Evolutionary conservation across 1,139 yeast genomes (phyloP).

Genomic region (Hyphopichia buzzinii): DNA sequence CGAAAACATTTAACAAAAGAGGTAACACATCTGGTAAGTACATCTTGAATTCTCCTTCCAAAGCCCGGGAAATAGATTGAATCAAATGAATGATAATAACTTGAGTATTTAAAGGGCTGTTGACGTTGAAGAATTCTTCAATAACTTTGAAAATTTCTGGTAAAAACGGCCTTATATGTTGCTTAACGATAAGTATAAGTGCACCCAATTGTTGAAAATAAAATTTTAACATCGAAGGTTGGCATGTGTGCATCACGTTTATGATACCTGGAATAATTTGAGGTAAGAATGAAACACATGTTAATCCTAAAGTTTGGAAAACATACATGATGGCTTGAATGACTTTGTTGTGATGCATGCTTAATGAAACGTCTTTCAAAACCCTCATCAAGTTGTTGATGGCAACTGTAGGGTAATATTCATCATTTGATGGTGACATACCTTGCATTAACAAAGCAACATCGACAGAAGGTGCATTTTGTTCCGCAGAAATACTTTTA

Average conservation of each 20-base stretch:
- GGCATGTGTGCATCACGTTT: constrained; percentile 81
- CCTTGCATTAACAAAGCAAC: constrained; percentile 90
- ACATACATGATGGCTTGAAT: constrained; percentile 90
- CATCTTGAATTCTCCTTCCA: constrained; percentile 89
- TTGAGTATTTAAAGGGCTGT: constrained; percentile 61
- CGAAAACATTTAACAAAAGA: constrained; percentile 71
- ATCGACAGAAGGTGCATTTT: constrained; percentile 86
- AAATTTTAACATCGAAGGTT: constrained; percentile 78
- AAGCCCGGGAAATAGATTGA: constrained; percentile 80
- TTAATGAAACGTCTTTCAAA: constrained; percentile 78
- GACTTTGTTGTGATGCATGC: constrained; percentile 84
- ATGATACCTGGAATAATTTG: constrained; percentile 88
- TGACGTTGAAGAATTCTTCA: constrained; percentile 63
- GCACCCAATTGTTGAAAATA: constrained; percentile 88
- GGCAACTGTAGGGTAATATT: constrained; percentile 94
- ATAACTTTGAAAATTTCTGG: constrained; percentile 75
- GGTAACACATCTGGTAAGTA: constrained; percentile 79
- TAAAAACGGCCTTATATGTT: constrained; percentile 83
- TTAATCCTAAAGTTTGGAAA: constrained; percentile 81
- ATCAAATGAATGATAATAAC: constrained; percentile 76
- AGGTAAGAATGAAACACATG: constrained; percentile 83
- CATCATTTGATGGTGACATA: constrained; percentile 90
- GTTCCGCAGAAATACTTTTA: constrained; percentile 63
- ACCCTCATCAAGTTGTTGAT: constrained; percentile 81
- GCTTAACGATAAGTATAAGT: constrained; percentile 78